phyloP scores from a whole-genome alignment of 2,329 filamentous ascomycete species.

The Hortaea werneckii region DNA sequence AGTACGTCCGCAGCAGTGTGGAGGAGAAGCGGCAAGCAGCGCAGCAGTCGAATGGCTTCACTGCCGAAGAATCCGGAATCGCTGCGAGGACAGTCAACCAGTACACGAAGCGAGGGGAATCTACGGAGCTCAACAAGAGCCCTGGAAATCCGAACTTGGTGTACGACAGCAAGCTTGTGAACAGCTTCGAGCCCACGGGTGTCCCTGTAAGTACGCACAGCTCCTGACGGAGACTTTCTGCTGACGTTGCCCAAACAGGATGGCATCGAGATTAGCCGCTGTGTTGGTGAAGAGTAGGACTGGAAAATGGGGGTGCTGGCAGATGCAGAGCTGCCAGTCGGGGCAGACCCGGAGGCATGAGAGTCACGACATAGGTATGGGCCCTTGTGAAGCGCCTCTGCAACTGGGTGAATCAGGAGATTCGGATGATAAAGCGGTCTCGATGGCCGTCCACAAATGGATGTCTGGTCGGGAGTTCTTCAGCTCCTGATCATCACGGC shows the following conservation, averaged over 20 bases:
- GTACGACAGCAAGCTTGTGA: slow-evolving; percentile 53
- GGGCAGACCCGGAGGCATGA: too few relatives aligned
- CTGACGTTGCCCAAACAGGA: slow-evolving; percentile 39
- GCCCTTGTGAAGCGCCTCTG: too few relatives aligned
- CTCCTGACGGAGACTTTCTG: neutral
- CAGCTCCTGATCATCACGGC: neutral
- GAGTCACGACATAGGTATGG: too few relatives aligned
- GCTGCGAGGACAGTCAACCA: slow-evolving; percentile 38
- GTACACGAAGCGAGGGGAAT: slow-evolving; percentile 37
- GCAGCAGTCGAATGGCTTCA: slow-evolving; percentile 21
- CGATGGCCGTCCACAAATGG: too few relatives aligned
- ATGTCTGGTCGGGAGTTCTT: neutral
- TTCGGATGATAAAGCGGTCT: too few relatives aligned
- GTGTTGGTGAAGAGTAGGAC: slow-evolving; percentile 31
- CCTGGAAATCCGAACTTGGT: slow-evolving; percentile 54
- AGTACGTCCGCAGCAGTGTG: slow-evolving; percentile 58
- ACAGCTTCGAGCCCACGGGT: slow-evolving; percentile 60
- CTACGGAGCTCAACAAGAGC: slow-evolving; percentile 33
- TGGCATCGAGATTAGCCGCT: slow-evolving; percentile 56
- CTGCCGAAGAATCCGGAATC: slow-evolving; percentile 30
- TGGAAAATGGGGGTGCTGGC: neutral
- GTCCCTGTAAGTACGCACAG: slow-evolving; percentile 43
- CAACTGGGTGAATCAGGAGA: too few relatives aligned
- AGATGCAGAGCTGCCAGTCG: too few relatives aligned
- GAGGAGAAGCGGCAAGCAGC: slow-evolving; percentile 47